Evolutionary conservation across 2,329 filamentous ascomycete genomes (phyloP), one percentile per base, ranked within the genome.

Genomic region (Pyrenochaeta sp.): DNA sequence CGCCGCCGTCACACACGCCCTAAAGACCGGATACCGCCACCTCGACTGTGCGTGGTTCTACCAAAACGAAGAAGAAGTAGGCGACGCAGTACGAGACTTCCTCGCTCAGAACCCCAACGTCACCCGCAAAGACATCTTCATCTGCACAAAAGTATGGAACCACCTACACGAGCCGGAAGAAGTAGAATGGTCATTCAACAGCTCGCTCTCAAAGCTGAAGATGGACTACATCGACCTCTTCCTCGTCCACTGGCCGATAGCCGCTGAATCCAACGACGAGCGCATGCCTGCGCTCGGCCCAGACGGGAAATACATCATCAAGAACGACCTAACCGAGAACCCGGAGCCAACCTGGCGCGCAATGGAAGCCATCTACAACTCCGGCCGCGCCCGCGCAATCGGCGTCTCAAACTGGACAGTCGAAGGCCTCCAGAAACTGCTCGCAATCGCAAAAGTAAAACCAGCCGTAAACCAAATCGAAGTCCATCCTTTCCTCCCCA

Each of bases 351-450:
- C 87, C 46, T 93, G 90, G 89, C 80, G 82, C 64, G 88, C 87
- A 1, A 79, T 92, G 73, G 90, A 92, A 78, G 84, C 80, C 69
- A 70, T 90, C 46, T 78, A 87, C 62, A 77, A 80, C 25, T 85
- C 90, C 57, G 89, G 88, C 24, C 86, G 84, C 67, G 83, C 85
- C 34, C 86, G 82, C 75, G 84, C 83, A 30, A 91, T 92, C 65
- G 90, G 90, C 1, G 89, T 92, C 43, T 91, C 88, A 73, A 93
- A 92, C 74, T 92, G 85, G 74, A 88, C 88, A 2, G 83, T 89
- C 50, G 80, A 82, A 24, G 87, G 90, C 69, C 84, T 93, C 24
- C 84, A 92, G 74, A 84, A 90, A 77, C 81, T 92, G 78, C 87
- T 87, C 73, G 73, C 75, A 43, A 89, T 87, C 74, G 89, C 89